Conservation (phyloP, 179 eudicot species). For the Beta corolliflora region DNA sequence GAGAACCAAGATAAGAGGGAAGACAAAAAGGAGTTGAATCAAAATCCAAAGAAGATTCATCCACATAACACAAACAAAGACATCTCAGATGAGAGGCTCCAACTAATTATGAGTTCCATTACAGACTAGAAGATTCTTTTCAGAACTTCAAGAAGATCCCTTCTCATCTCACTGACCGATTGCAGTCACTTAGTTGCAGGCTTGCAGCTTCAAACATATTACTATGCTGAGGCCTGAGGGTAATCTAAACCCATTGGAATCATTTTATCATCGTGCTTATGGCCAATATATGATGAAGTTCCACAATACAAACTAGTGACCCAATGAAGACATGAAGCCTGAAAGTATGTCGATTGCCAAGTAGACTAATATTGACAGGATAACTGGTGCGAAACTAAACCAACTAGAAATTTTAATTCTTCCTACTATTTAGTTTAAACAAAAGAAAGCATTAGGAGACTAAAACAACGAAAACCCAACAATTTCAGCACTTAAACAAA, state of each 20-base stretch:
- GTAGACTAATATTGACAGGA: not conserved
- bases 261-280: not conserved
- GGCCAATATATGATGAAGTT: not conserved
- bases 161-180: not conserved
- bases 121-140: not conserved
- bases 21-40: not conserved
- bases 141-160: not conserved
- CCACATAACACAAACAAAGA: not conserved
- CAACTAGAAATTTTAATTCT: not conserved
- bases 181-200: not conserved
- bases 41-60: not conserved
- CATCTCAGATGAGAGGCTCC: not conserved
- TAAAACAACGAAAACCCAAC: not conserved
- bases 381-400: not conserved
- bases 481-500: not conserved
- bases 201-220: not conserved
- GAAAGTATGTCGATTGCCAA: not conserved
- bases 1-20: not conserved
- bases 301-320: not conserved
- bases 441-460: not conserved
- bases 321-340: not conserved
- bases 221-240: not conserved
- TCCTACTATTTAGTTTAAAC: not conserved
- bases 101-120: not conserved
- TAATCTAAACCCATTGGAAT: not conserved